Evolutionary conservation across 768 basidiomycete genomes (phyloP).

Genomic region (Chalciporus pseudorubinellus): DNA sequence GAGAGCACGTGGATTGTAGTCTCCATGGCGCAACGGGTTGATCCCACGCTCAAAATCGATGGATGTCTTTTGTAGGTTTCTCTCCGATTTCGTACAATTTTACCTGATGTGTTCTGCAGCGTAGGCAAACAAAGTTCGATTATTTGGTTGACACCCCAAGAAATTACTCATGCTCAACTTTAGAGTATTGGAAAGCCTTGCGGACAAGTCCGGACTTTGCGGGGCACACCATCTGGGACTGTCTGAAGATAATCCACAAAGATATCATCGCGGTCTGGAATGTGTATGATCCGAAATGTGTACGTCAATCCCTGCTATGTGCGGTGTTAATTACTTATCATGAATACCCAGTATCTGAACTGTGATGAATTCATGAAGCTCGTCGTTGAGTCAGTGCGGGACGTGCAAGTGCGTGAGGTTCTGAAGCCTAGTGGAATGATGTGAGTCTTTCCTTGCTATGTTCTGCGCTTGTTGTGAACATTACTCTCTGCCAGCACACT

Average conservation of each 20-base stretch:
- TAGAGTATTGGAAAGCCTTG: conserved; percentile 2
- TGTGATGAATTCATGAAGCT: no score
- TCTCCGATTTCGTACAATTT: not conserved
- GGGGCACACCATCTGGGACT: not conserved
- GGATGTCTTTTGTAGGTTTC: not conserved
- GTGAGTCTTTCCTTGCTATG: not conserved
- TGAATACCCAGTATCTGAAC: no score
- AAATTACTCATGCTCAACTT: not conserved
- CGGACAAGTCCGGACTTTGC: not conserved
- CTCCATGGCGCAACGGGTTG: no score
- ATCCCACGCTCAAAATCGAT: no score
- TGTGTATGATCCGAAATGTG: conserved; percentile 1
- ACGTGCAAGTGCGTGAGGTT: no score
- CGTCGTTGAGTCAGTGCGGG: no score
- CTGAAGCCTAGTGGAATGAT: no score
- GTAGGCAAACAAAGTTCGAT: conserved; percentile 5
- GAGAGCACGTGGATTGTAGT: no score
- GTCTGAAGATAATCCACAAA: not conserved
- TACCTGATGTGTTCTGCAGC: not conserved
- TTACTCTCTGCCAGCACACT: conserved; percentile 28
- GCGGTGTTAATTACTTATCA: no score
- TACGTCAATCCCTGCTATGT: not conserved
- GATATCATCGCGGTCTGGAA: conserved; percentile 9
- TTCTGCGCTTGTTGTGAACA: no score
- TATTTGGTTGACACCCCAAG: not conserved